Evolutionary conservation across 139 green algal species (phyloP), one percentile per base, ranked within the genome.

Genomic region (Asterochloris erici): DNA sequence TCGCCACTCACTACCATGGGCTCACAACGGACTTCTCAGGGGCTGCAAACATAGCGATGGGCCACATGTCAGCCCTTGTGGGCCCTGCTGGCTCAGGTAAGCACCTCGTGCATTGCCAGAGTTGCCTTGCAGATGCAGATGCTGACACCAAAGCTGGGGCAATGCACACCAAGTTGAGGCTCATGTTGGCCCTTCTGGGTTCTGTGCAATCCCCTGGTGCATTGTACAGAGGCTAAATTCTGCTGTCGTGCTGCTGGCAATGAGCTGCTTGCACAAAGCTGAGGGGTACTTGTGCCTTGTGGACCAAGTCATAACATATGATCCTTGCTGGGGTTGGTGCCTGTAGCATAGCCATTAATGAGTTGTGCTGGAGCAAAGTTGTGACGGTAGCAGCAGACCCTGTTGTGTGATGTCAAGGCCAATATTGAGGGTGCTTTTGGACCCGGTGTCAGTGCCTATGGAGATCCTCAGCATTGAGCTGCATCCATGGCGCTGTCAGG

Each of bases 1-100:
- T 98, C 85, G 93, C 95, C 47, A 98, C 96, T 4, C 96, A 98
- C 89, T 98, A 97, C 87, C 93, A 96, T 62, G 91, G 92, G 77
- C 89, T 98, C 16, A 92, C 84, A 11, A 79, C 77, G 23, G 77
- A 84, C 73, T 73, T 83, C 63, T 17, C 74, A 14, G 62, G 26
- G 38, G 60, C 63, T 47, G 21, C 63, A 9, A 17, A 66, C 11
- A 82, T 87, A 47, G 64, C 60, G 0, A 80, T 86, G 19, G 87
- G 86, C 29, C 89, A 94, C 78, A 93, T 94, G 91, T 81, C 84
- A 4, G 92, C 90, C 29, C 16, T 93, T 62, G 85, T 86, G 23
- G 76, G 76, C 76, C 26, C 23, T 16, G 38, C 76, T 70, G 76
- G 76, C 68, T 69, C 23, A 10, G 0, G 70, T 23, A 76, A 27